Evolutionary conservation across 169 alveolate genomes (phyloP).

Genomic region (Babesia divergens): DNA sequence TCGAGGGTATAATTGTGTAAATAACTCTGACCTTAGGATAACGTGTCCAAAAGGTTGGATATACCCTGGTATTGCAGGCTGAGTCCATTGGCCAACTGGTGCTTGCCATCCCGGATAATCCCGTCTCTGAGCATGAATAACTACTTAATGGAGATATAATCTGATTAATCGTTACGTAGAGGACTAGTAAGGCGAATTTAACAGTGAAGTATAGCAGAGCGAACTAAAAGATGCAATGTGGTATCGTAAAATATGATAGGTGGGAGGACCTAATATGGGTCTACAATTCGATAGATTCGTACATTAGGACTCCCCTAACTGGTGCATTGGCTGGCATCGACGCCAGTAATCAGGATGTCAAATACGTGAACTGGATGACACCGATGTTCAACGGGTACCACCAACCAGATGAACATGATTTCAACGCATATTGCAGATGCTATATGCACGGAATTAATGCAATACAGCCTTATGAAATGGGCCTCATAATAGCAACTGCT

Average conservation of each 20-base stretch:
- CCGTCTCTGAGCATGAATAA: too few relatives aligned
- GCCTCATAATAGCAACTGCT: slow-evolving; percentile 24
- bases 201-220: too few relatives aligned
- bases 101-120: too few relatives aligned
- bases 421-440: slow-evolving; percentile 50
- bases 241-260: slow-evolving; percentile 56
- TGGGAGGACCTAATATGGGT: slow-evolving; percentile 62
- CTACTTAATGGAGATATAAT: too few relatives aligned
- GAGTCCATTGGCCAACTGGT: too few relatives aligned
- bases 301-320: slow-evolving; percentile 37
- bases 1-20: too few relatives aligned
- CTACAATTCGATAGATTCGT: slow-evolving; percentile 35
- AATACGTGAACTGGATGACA: slow-evolving; percentile 27
- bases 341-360: slow-evolving; percentile 35
- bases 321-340: slow-evolving; percentile 49
- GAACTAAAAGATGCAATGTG: slow-evolving; percentile 52
- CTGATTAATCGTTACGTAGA: too few relatives aligned
- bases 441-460: slow-evolving; percentile 11
- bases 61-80: too few relatives aligned
- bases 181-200: too few relatives aligned
- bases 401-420: background rate
- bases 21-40: too few relatives aligned
- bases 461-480: slow-evolving; percentile 31
- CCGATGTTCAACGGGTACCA: background rate
- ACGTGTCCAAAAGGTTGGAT: too few relatives aligned